These are phyloP conservation scores for Acacia concinna DNA, from an alignment of 331 rosid genomes.

Conservation along the genomic window DNA sequence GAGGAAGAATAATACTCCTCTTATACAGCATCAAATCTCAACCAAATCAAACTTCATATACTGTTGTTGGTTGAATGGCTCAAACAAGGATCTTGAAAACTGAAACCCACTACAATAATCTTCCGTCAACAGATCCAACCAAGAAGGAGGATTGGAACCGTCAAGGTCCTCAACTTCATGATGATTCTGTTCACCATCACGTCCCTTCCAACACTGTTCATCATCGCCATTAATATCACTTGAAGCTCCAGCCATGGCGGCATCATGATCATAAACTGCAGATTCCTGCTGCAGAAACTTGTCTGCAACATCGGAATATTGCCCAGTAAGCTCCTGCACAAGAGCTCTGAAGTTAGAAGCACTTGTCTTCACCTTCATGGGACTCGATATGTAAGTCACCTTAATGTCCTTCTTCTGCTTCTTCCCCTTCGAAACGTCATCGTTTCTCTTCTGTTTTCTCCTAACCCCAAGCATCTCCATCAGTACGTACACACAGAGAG, in stretches of 20 bases:
- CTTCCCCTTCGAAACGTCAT: background rate
- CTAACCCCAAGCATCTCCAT: slow-evolving; percentile 7
- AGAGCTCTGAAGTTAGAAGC: slow-evolving; percentile 83
- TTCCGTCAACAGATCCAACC: slow-evolving; percentile 17
- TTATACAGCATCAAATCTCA: slow-evolving; percentile 12
- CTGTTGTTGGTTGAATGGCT: slow-evolving; percentile 26
- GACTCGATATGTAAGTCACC: slow-evolving; percentile 83
- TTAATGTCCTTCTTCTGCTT: slow-evolving; percentile 35
- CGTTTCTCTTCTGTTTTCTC: slow-evolving; percentile 31
- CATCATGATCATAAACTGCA: background rate
- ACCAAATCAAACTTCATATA: slow-evolving; percentile 24
- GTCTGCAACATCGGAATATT: slow-evolving; percentile 66
- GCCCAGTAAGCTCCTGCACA: slow-evolving; percentile 89
- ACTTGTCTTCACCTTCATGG: slow-evolving; percentile 73
- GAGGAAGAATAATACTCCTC: background rate
- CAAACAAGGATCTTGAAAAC: slow-evolving; percentile 25
- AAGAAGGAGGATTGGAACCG: background rate
- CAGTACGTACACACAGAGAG: background rate
- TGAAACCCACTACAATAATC: slow-evolving; percentile 27
- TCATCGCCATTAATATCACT: background rate
- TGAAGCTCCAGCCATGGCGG: background rate
- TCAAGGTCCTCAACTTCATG: background rate
- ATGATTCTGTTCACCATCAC: background rate
- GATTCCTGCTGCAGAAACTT: slow-evolving; percentile 36
- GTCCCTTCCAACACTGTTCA: too few relatives aligned